Conservation (phyloP, 2,329 filamentous ascomycete genomes). For the Botrytis medusae region DNA sequence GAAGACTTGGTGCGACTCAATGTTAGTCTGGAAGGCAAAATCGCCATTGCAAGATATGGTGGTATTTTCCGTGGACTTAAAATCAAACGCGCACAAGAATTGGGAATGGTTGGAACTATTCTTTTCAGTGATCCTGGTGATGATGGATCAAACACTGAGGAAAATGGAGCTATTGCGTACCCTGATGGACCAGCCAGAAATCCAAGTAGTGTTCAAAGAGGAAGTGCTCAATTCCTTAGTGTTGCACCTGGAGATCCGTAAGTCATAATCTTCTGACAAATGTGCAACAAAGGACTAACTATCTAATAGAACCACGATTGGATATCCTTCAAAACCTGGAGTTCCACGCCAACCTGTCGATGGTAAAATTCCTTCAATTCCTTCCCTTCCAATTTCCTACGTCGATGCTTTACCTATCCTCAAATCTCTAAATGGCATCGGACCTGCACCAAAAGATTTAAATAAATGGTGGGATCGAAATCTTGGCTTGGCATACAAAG, state of each 20-base stretch:
- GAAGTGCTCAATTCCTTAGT: conserved; percentile 81
- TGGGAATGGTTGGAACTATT: conserved; percentile 82
- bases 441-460: conserved; percentile 73
- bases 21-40: conserved; percentile 76
- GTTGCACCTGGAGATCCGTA: conserved; percentile 70
- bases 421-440: conserved; percentile 86
- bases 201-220: conserved; percentile 85
- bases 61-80: conserved; percentile 86
- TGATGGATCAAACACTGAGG: conserved; percentile 77
- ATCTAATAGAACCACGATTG: conserved; percentile 75
- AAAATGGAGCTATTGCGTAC: conserved; percentile 76
- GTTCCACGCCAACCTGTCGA: conserved; percentile 71
- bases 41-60: conserved; percentile 84
- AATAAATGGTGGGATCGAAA: conserved; percentile 64
- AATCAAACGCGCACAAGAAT: conserved; percentile 85
- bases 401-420: conserved; percentile 81
- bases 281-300: conserved; percentile 47
- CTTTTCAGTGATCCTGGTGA: conserved; percentile 89
- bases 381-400: conserved; percentile 90
- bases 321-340: conserved; percentile 91
- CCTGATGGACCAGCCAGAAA: conserved; percentile 85
- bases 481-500: conserved; percentile 62
- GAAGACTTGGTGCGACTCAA: conserved; percentile 77
- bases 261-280: conserved; percentile 43
- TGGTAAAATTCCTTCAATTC: conserved; percentile 74